Evolutionary conservation across 805 yeast genomes (phyloP), one percentile per base, ranked within the genome.

Genomic region (Maudiozyma turicensis): DNA sequence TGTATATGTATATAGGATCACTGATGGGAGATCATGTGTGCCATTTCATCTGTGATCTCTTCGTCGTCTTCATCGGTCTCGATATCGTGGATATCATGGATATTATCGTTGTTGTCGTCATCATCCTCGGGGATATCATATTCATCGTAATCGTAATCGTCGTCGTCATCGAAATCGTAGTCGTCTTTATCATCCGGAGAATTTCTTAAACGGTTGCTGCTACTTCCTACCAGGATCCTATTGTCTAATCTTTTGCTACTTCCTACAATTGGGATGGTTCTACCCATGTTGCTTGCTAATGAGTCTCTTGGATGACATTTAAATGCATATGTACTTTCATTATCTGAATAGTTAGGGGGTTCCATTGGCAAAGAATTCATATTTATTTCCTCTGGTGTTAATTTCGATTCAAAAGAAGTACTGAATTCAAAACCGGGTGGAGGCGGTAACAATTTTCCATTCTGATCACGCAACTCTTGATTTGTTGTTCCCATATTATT

Each of bases 341-440:
- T 45, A 49, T 61, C 63, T n/a, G 65, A 59, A 51, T 71, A 71
- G 8, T 53, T 58, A 7, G 74, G 74, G 2, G 74, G 74, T 11
- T 67, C 66, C 13, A 66, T 61, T 2, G 72, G 66, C 35, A 68
- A 54, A 8, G 67, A 58, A 42, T 63, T 55, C 48, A 70, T 46
- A 8, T 65, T 64, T 38, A 66, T 65, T 31, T 64, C 61, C 49
- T 70, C 73, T 29, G 52, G 52, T 29, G 46, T 48, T 8, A 33
- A 20, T 8, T 45, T 45, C 3, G 49, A 39, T 11, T 45, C 49
- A 3, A 63, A 63, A 2, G 64, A 60, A 6, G 63, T 57, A 35
- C 66, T 62, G 46, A 56, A 67, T 44, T 66, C 70, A 42, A 67
- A 67, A 7, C 67, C 67, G 8, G 71, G 71, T 6, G 71, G 70